A percentile compares a stretch with the other conserved stretches of the same genome.
These are phyloP conservation scores for Tuber borchii DNA, from an alignment of 495 filamentous ascomycete species.

Conservation along the genomic window DNA sequence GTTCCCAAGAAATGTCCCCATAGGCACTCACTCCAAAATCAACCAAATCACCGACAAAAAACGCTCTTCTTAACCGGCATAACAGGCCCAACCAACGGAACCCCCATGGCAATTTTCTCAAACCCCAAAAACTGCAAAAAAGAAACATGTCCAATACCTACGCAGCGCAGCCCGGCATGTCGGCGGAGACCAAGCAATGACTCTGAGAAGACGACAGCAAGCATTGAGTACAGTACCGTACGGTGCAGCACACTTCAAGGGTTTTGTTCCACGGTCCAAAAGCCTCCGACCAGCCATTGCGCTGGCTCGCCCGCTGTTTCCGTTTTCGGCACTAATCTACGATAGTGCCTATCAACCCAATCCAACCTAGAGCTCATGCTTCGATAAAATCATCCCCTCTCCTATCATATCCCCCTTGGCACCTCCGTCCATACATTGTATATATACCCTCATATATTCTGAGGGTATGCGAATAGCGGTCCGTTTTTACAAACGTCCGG, in stretches of 20 bases:
- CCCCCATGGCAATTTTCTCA: neutral
- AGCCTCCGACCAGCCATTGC: neutral
- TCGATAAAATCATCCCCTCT: neutral
- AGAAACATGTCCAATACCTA: neutral
- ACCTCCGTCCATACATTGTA: neutral
- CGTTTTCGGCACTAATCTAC: neutral
- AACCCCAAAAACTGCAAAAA: neutral
- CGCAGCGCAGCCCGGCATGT: neutral
- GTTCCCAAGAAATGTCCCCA: neutral
- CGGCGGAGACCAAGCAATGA: neutral
- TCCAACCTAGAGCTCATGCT: neutral
- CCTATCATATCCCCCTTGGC: neutral
- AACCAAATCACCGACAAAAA: neutral
- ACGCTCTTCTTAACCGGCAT: no score
- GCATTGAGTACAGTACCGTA: slow-evolving; percentile 8
- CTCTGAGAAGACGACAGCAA: slow-evolving; percentile 4
- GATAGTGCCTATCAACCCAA: neutral
- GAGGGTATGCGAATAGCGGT: no score
- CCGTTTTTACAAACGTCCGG: no score
- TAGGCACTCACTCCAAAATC: neutral
- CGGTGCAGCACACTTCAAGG: neutral
- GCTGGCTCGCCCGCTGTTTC: neutral
- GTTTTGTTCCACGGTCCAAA: neutral
- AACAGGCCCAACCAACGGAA: neutral
- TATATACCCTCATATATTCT: neutral